Percentiles rank a stretch among this genome's conserved stretches.
phyloP scores from a whole-genome alignment of 768 basidiomycete species.

The Clathrus columnatus region DNA sequence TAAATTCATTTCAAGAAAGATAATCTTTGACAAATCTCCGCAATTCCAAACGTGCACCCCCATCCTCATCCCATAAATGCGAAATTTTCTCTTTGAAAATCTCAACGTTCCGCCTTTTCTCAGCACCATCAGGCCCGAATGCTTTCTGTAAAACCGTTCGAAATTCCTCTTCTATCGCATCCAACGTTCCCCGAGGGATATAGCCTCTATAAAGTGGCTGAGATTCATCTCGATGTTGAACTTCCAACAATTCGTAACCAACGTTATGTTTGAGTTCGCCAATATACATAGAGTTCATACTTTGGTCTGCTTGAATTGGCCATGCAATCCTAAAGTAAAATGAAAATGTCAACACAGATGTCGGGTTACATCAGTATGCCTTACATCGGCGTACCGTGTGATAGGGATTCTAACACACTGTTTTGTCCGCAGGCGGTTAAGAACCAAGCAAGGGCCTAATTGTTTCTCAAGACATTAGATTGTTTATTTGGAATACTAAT shows the following conservation, averaged over 20 bases:
- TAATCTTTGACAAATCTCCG: background rate
- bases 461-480: background rate
- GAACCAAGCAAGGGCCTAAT: constrained; percentile 20
- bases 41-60: constrained; percentile 1
- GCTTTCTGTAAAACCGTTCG: constrained; percentile 15
- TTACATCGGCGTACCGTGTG: constrained; percentile 17
- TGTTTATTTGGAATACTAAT: no score
- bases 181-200: constrained; percentile 15
- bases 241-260: constrained; percentile 15
- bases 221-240: constrained; percentile 13
- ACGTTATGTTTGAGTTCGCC: constrained; percentile 11
- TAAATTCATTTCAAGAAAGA: background rate
- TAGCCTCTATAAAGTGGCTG: constrained; percentile 15
- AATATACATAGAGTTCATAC: constrained; percentile 17
- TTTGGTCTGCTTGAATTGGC: constrained; percentile 21
- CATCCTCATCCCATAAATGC: constrained; percentile 1
- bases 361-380: background rate
- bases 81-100: background rate
- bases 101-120: constrained; percentile 16
- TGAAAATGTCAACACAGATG: background rate
- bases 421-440: constrained; percentile 20
- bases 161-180: constrained; percentile 16
- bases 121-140: constrained; percentile 18
- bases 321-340: constrained; percentile 18
- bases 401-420: constrained; percentile 17